Conservation (phyloP, 129 eudicot genomes). For the Artemisia annua region DNA sequence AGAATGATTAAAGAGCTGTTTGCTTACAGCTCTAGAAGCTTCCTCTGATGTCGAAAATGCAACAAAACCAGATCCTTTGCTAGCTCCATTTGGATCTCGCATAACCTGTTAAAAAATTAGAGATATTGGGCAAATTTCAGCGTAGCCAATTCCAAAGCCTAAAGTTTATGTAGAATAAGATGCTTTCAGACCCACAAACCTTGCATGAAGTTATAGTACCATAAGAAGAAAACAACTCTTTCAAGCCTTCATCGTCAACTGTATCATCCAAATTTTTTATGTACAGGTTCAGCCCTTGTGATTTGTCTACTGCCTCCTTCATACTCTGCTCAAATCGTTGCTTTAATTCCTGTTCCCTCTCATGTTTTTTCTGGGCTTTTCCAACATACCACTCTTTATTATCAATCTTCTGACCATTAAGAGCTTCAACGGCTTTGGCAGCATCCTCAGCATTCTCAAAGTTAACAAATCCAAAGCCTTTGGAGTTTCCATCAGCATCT, state of each 20-base stretch:
- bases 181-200: constrained; percentile 39
- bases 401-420: constrained; percentile 70
- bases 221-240: constrained; percentile 58
- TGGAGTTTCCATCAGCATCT: constrained; percentile 71
- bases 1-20: background rate
- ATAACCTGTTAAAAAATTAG: constrained; percentile 49
- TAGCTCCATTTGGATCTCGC: constrained; percentile 67
- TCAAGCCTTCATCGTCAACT: constrained; percentile 60
- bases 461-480: constrained; percentile 82
- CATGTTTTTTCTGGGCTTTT: constrained; percentile 61
- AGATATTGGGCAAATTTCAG: background rate
- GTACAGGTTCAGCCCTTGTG: constrained; percentile 65
- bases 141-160: background rate
- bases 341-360: constrained; percentile 74
- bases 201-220: constrained; percentile 79
- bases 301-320: constrained; percentile 66
- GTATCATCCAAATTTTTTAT: constrained; percentile 76
- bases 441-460: constrained; percentile 81
- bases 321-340: constrained; percentile 60
- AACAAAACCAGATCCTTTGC: constrained; percentile 85
- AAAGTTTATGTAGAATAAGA: constrained; percentile 1
- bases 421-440: constrained; percentile 66
- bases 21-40: constrained; percentile 83
- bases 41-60: constrained; percentile 77
- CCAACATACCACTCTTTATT: constrained; percentile 63